These are phyloP conservation scores for Fusarium sp. DNA, from an alignment of 2,329 filamentous ascomycete genomes.

Conservation along the genomic window DNA sequence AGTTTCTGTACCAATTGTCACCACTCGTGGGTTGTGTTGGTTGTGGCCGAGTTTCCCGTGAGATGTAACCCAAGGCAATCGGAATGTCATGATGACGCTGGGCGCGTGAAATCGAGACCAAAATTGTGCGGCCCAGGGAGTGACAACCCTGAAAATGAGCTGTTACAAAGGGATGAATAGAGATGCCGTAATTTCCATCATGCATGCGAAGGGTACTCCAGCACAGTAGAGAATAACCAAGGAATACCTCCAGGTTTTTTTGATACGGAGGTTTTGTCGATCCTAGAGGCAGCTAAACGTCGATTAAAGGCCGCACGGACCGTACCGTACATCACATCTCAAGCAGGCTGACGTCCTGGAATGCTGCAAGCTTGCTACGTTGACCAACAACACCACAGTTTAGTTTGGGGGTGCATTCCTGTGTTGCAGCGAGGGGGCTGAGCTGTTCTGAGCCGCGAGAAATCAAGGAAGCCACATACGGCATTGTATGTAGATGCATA, in stretches of 20 bases:
- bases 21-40: conserved; percentile 8
- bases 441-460: not conserved
- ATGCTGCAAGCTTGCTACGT: conserved; percentile 20
- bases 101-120: not conserved
- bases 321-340: conserved; percentile 25
- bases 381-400: conserved; percentile 25
- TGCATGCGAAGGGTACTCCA: not conserved
- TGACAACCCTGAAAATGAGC: conserved; percentile 4
- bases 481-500: conserved; percentile 2
- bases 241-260: conserved; percentile 5
- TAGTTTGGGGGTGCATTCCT: conserved; percentile 26
- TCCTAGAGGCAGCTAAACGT: conserved; percentile 26
- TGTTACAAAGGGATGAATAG: not conserved
- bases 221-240: not conserved
- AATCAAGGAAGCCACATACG: conserved; percentile 20
- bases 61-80: conserved; percentile 6
- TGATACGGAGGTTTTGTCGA: conserved; percentile 18
- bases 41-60: not conserved
- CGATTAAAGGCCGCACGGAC: conserved; percentile 36
- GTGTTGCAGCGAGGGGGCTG: conserved; percentile 6
- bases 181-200: not conserved
- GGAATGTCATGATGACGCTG: conserved; percentile 38
- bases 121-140: not conserved
- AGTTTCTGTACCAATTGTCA: not conserved
- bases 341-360: conserved; percentile 16